Percentiles rank a stretch among this genome's conserved stretches.
Evolutionary conservation across 257 asterid genomes (phyloP).

Genomic region (Rhazya stricta): DNA sequence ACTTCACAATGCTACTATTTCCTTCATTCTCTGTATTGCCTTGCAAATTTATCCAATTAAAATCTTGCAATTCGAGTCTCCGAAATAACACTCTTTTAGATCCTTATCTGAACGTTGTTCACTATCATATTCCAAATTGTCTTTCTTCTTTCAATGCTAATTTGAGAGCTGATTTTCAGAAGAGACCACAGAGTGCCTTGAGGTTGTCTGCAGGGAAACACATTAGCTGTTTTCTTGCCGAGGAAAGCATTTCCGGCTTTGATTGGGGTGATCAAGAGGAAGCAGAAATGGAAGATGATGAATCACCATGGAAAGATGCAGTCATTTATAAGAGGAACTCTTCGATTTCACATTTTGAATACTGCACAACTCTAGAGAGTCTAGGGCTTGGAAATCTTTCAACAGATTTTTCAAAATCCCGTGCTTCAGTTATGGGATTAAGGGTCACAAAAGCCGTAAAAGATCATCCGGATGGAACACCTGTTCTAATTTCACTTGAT

Average conservation of each 20-base stretch:
- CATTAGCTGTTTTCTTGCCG: constrained; percentile 8
- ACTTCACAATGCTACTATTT: constrained; percentile 7
- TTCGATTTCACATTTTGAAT: constrained; percentile 58
- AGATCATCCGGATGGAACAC: constrained; percentile 68
- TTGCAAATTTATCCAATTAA: not conserved
- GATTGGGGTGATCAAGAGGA: constrained; percentile 25
- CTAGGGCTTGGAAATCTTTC: constrained; percentile 66
- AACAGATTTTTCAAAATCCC: constrained; percentile 48
- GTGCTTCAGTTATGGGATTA: constrained; percentile 84
- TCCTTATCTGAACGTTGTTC: not conserved
- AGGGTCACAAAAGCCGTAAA: constrained; percentile 58
- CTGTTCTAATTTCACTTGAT: constrained; percentile 72
- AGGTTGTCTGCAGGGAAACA: constrained; percentile 17
- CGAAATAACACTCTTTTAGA: constrained; percentile 3
- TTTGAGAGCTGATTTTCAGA: not conserved
- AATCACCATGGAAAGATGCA: constrained; percentile 79
- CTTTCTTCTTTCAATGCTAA: not conserved
- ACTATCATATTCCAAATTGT: not conserved
- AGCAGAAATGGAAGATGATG: constrained; percentile 30
- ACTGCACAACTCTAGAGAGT: constrained; percentile 83
- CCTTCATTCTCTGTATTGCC: constrained; percentile 8
- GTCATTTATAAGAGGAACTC: constrained; percentile 61
- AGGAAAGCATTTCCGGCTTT: constrained; percentile 16
- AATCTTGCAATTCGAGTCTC: constrained; percentile 4
- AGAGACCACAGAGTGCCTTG: not conserved